Conservation (phyloP, 176 grass and related monocot species). For the Oryza meyeriana region DNA sequence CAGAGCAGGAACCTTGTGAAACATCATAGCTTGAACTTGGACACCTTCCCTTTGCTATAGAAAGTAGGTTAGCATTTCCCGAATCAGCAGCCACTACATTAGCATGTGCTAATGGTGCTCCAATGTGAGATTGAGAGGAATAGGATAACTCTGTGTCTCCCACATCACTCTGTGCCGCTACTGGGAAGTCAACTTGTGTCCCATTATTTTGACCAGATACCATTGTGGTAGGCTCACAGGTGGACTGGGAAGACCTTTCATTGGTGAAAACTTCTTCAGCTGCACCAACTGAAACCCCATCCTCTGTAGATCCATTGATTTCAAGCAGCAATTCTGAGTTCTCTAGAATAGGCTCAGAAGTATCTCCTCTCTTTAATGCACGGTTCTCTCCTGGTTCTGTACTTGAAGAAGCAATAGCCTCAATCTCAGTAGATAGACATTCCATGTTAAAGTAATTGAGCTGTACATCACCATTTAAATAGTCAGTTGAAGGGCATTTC, state of each 20-base stretch:
- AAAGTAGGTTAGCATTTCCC: not conserved
- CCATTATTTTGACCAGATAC: constrained; percentile 20
- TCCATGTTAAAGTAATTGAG: constrained; percentile 43
- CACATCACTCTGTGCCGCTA: not conserved
- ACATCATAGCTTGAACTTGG: constrained; percentile 9
- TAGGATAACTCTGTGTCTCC: not conserved
- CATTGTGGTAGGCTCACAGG: not conserved
- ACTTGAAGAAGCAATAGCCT: constrained; percentile 31
- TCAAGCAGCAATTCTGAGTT: not conserved
- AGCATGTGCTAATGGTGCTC: constrained; percentile 9
- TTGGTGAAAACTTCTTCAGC: constrained; percentile 11
- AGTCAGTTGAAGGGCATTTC: constrained; percentile 27
- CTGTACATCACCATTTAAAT: constrained; percentile 17
- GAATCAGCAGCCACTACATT: constrained; percentile 8
- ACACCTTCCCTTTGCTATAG: constrained; percentile 18
- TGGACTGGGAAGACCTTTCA: constrained; percentile 22
- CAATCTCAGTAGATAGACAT: constrained; percentile 45
- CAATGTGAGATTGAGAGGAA: not conserved
- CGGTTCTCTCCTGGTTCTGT: constrained; percentile 2
- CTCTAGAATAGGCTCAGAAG: constrained; percentile 29
- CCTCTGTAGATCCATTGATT: constrained; percentile 14
- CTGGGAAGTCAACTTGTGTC: not conserved
- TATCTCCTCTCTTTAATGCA: constrained; percentile 15
- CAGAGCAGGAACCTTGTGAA: constrained; percentile 31
- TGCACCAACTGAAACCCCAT: constrained; percentile 4